Conservation (phyloP, 805 yeast genomes). For the Candida berthetii region DNA sequence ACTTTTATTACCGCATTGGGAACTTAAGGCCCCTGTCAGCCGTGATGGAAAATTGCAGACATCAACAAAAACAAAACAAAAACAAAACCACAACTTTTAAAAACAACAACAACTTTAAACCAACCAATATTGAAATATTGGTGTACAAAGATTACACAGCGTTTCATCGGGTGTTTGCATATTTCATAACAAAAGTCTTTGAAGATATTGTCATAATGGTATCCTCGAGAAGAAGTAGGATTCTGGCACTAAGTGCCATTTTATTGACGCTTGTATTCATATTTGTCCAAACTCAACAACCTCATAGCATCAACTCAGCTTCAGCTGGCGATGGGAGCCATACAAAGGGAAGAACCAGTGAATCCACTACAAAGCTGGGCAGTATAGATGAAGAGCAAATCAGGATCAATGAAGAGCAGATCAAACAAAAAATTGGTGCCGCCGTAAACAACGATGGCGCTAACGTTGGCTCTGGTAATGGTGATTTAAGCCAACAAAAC, state of each 20-base stretch:
- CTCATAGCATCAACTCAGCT: background rate
- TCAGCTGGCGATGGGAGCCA: constrained; percentile 5
- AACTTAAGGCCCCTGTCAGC: background rate
- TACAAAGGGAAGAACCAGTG: constrained; percentile 5
- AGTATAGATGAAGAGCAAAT: constrained; percentile 35
- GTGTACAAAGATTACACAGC: too few species aligned
- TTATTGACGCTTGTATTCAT: constrained; percentile 30
- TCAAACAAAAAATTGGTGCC: constrained; percentile 10
- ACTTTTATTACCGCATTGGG: background rate
- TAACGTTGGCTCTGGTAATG: background rate
- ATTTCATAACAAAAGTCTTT: too few species aligned
- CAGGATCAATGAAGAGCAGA: constrained; percentile 27
- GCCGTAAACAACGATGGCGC: constrained; percentile 4
- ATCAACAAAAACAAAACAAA: background rate
- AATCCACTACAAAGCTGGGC: constrained; percentile 20
- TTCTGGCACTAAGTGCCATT: constrained; percentile 34
- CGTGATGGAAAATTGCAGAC: background rate
- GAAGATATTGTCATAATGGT: constrained; percentile 6
- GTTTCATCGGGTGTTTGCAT: too few species aligned
- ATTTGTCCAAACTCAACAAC: constrained; percentile 20
- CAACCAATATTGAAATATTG: too few species aligned
- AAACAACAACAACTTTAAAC: too few species aligned
- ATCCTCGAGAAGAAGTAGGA: constrained; percentile 30
- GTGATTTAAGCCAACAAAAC: background rate
- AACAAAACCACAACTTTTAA: background rate